These are phyloP conservation scores for Jackrogersella multiformis DNA, from an alignment of 495 filamentous ascomycete species.

Conservation along the genomic window DNA sequence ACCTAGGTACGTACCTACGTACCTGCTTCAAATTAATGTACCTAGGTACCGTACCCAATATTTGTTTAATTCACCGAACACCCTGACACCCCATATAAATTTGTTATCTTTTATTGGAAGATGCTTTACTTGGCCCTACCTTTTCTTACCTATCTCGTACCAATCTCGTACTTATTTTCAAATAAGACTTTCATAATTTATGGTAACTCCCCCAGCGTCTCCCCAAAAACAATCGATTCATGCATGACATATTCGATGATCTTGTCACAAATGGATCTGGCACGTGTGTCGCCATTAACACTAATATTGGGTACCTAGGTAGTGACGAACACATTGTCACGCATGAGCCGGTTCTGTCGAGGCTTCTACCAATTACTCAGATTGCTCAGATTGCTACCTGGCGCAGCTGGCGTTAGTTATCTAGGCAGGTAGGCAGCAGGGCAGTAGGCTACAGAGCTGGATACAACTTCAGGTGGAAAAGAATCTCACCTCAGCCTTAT, in stretches of 20 bases:
- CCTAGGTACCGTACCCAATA: too few species aligned
- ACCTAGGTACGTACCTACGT: background rate
- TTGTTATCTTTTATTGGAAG: background rate
- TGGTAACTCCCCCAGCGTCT: background rate
- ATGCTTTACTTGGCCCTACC: background rate
- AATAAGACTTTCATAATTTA: background rate
- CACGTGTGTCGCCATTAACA: conserved; percentile 30
- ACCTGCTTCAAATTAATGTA: conserved; percentile 16
- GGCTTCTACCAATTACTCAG: conserved; percentile 18
- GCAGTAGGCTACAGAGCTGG: conserved; percentile 34
- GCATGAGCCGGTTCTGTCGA: conserved; percentile 17
- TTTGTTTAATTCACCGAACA: conserved; percentile 11
- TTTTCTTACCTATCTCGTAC: background rate
- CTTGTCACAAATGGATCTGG: conserved; percentile 29
- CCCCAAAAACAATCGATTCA: conserved; percentile 3
- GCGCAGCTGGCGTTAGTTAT: too few species aligned
- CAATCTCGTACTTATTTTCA: background rate
- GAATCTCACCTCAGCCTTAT: conserved; percentile 28
- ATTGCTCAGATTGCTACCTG: too few species aligned
- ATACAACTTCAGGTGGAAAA: conserved; percentile 4
- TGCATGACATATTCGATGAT: conserved; percentile 13
- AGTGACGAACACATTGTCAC: conserved; percentile 13
- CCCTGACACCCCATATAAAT: conserved; percentile 18
- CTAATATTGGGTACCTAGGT: background rate
- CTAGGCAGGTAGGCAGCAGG: too few species aligned